These are phyloP conservation scores for Hypoxylon sp. DNA, from an alignment of 2,329 filamentous ascomycete species.

Conservation along the genomic window DNA sequence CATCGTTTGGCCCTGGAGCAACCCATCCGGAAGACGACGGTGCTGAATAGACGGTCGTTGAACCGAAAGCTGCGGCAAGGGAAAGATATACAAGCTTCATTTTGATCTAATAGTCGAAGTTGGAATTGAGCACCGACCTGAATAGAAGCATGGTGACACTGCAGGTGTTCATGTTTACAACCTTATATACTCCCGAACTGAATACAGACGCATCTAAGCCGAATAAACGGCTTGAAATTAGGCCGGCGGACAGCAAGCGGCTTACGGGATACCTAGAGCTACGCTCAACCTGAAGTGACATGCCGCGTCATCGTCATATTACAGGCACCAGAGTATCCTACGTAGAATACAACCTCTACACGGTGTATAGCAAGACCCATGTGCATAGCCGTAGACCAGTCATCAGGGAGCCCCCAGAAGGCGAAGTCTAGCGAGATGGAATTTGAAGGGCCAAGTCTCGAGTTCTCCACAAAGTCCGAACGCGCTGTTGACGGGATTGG, in stretches of 20 bases:
- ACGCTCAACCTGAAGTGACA: slow-evolving; percentile 5
- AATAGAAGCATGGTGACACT: background rate
- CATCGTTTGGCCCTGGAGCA: slow-evolving; percentile 34
- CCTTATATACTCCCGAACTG: slow-evolving; percentile 14
- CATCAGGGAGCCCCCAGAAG: slow-evolving; percentile 6
- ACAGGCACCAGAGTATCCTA: background rate
- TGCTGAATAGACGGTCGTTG: slow-evolving; percentile 10
- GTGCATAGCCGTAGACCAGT: background rate
- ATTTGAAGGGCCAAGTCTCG: slow-evolving; percentile 4
- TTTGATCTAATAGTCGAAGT: slow-evolving; percentile 10
- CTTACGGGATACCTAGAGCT: slow-evolving; percentile 6
- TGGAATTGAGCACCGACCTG: background rate
- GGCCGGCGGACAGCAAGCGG: background rate
- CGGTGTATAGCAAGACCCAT: background rate
- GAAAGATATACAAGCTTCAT: slow-evolving; percentile 35
- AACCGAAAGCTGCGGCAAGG: slow-evolving; percentile 23
- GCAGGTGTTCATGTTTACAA: background rate
- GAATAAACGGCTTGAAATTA: slow-evolving; percentile 3
- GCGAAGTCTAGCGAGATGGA: slow-evolving; percentile 6
- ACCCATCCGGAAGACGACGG: slow-evolving; percentile 23
- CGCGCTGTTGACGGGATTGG: background rate
- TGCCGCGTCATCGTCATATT: slow-evolving; percentile 28
- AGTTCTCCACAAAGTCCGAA: slow-evolving; percentile 14
- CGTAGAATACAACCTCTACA: slow-evolving; percentile 8
- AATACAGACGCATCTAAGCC: background rate